Evolutionary conservation across 2,329 filamentous ascomycete species (phyloP), one percentile per base, ranked within the genome.

Genomic region (Blumeriella jaapii): DNA sequence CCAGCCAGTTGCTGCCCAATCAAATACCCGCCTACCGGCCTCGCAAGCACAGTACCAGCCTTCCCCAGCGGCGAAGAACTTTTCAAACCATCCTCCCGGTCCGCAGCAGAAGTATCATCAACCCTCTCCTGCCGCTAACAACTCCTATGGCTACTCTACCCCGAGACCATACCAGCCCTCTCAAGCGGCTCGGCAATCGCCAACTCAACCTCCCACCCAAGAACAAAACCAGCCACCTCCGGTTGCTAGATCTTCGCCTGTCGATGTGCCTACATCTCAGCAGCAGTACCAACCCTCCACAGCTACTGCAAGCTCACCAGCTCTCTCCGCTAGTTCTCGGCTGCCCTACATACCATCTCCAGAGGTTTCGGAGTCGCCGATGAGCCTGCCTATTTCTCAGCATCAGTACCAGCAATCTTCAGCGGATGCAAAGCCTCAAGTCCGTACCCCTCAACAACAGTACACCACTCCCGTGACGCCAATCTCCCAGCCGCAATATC

Each of bases 331-430:
- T 24, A 24, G 3, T 24, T 24, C 22, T 4, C 22, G 12, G 12
- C 22, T 10, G 22, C 22, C 10, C 9, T 10, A 24, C 7, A 9
- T 3, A n/a, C 10, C 31, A 19, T 1, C 17, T 22, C 22, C 23
- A 27, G 16, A 10, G 9, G 16, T 9, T 27, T 14, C n/a, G 23
- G 28, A 14, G 6, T 15, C 16, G 5, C 16, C 23, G 5, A 6
- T 16, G 17, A 31, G 29, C 12, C 18, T 16, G 28, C 17, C 22
- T 29, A 29, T 16, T 25, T 34, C 13, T 28, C 33, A 31, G 26
- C 29, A 22, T 9, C 25, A 20, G 9, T 23, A 17, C 9, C 31
- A 31, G 16, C 20, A 13, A 11, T 23, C 17, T 22, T 10, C 37
- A 18, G 27, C 27, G 15, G 14, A 22, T 27, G n/a, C 8, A 4